Evolutionary conservation across 164 flowering plant species (phyloP), one percentile per base, ranked within the genome.

Genomic region (Piper betle): DNA sequence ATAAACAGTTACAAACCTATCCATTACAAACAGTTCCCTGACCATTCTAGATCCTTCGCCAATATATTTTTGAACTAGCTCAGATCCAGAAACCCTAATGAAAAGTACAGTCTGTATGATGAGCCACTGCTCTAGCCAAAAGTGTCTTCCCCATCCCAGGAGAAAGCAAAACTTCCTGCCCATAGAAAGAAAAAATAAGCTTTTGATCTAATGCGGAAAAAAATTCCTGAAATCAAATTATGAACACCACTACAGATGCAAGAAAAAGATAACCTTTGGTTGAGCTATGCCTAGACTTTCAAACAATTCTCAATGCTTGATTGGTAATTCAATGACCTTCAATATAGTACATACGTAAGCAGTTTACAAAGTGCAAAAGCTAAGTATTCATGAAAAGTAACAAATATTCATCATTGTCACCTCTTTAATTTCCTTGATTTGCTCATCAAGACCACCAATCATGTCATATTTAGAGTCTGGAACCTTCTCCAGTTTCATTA

Each of bases 141-240:
- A 92, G 71, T n/a, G 98, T 92, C 75, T 92, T 92, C 39, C 98
- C 98, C 0, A 96, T 92, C n/a, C 98, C 98, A 72, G 98, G 98
- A 16, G 98, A 92, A n/a, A 88, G 84, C 68, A 92, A 71, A 42
- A 92, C 98, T 69, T 96, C 98, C 93, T 92, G 62, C 16, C 8
- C 11, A 25, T 6, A 15, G 18, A 58, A 16, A 53, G 37, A 57
- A 19, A 16, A 25, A 48, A 42, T 18, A 61, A 37, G 40, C 5
- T 8, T 39, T 33, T 25, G 16, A 57, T 5, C 33, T 18, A 58
- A 38, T 8, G 5, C 15, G 40, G 40, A 12, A 58, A 38, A 38
- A 58, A 5, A 16, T 25, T 25, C 33, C 2, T 25, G 33, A 25
- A 25, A 25, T 25, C 33, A 25, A 25, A 25, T 25, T 25, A 25